Percentiles rank a stretch among this genome's conserved stretches.
These are phyloP conservation scores for Globisporangium sylvaticum DNA, from an alignment of 352 stramenopile species.

Conservation along the genomic window DNA sequence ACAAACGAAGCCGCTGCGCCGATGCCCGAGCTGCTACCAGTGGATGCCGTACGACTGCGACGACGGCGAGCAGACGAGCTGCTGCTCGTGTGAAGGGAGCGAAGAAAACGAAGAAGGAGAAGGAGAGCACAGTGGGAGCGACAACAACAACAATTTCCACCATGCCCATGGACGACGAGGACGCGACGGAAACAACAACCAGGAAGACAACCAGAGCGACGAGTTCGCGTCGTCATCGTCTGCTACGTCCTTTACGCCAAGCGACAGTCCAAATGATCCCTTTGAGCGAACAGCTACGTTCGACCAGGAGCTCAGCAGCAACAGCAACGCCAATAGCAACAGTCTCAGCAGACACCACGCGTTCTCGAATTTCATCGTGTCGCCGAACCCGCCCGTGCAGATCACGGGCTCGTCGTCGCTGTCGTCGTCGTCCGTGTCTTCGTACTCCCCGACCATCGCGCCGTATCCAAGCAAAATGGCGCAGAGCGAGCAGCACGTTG, in stretches of 20 bases:
- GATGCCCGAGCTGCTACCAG: slow-evolving; percentile 9
- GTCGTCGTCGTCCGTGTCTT: not conserved
- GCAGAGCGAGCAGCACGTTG: not conserved
- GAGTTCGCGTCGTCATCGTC: slow-evolving; percentile 10
- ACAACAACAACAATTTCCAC: slow-evolving; percentile 14
- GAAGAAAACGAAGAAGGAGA: slow-evolving; percentile 15
- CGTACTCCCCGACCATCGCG: not conserved
- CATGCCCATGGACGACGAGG: not conserved
- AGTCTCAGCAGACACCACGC: not conserved
- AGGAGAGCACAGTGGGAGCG: slow-evolving; percentile 20
- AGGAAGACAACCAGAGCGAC: slow-evolving; percentile 26
- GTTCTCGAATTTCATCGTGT: slow-evolving; percentile 18
- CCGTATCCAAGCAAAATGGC: not conserved
- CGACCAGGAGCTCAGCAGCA: not conserved
- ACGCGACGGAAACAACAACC: slow-evolving; percentile 29
- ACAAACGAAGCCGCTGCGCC: not conserved
- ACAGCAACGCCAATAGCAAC: not conserved
- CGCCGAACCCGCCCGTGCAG: slow-evolving; percentile 14
- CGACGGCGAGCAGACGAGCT: slow-evolving; percentile 23
- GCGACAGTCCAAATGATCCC: slow-evolving; percentile 3
- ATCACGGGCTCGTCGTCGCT: not conserved
- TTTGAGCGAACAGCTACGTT: not conserved
- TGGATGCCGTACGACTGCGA: slow-evolving; percentile 27
- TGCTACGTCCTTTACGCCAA: slow-evolving; percentile 8
- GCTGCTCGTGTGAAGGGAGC: slow-evolving; percentile 14